Evolutionary conservation across 83 land plant genomes (phyloP).

Genomic region (Picea mariana): DNA sequence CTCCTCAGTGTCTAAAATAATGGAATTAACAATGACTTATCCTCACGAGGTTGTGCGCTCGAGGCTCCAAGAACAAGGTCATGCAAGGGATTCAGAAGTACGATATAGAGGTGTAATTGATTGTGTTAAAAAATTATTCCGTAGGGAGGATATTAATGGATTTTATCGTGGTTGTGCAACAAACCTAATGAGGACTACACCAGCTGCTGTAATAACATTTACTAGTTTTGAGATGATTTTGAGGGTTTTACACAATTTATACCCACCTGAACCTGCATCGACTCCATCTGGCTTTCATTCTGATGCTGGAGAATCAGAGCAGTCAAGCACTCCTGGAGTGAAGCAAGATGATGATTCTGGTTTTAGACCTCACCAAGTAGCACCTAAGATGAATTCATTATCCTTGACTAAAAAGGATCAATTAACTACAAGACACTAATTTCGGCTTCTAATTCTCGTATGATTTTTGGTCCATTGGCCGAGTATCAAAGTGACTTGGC

Average conservation of each 20-base stretch:
- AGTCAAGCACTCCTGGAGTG: not conserved
- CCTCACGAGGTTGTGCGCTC: slow-evolving; percentile 99
- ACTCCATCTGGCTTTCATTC: not conserved
- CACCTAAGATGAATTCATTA: slow-evolving; percentile 12
- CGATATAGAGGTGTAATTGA: slow-evolving; percentile 82
- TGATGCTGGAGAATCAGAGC: slow-evolving; percentile 2
- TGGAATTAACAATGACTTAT: slow-evolving; percentile 90
- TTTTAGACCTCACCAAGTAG: slow-evolving; percentile 6
- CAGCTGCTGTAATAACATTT: slow-evolving; percentile 96
- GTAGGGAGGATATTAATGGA: slow-evolving; percentile 75
- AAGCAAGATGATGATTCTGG: slow-evolving; percentile 18
- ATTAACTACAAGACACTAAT: slow-evolving; percentile 16
- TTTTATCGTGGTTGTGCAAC: slow-evolving; percentile 97
- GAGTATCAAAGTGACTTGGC: not conserved
- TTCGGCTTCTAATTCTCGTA: not conserved
- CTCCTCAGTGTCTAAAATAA: slow-evolving; percentile 80
- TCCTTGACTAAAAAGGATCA: slow-evolving; percentile 19
- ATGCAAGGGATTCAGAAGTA: slow-evolving; percentile 29
- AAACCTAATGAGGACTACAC: slow-evolving; percentile 88
- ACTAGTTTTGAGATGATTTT: slow-evolving; percentile 87
- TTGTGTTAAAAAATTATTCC: slow-evolving; percentile 71
- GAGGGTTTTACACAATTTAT: slow-evolving; percentile 47
- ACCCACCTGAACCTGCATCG: slow-evolving; percentile 33
- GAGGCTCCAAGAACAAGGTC: slow-evolving; percentile 95
- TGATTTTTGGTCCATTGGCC: not conserved